A percentile compares a stretch with the other conserved stretches of the same genome.
Evolutionary conservation across 2,329 filamentous ascomycete species (phyloP).

Genomic region (Aureobasidium pullulans): DNA sequence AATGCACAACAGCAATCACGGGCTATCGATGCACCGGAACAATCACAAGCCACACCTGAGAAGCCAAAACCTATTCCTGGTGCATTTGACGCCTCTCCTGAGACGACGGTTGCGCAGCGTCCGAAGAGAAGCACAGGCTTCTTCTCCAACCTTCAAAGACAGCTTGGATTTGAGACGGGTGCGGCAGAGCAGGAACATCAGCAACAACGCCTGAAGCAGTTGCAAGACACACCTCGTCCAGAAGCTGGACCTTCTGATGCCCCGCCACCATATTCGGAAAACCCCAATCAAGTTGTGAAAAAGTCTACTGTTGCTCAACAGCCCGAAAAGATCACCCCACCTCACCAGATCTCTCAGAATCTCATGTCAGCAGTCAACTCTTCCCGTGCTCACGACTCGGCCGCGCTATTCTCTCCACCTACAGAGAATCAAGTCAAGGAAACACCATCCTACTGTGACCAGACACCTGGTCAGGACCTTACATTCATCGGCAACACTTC

Average conservation of each 20-base stretch:
- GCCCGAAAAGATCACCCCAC: conserved; percentile 31
- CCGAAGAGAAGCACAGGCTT: conserved; percentile 45
- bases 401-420: conserved; percentile 64
- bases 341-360: conserved; percentile 55
- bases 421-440: conserved; percentile 68
- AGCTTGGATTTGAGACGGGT: conserved; percentile 57
- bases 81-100: conserved; percentile 59
- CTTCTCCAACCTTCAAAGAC: conserved; percentile 61
- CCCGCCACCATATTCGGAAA: conserved; percentile 27
- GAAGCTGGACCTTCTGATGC: conserved; percentile 17
- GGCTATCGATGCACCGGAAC: background rate
- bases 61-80: conserved; percentile 58
- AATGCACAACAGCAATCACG: conserved; percentile 6
- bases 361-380: conserved; percentile 71
- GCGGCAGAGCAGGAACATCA: conserved; percentile 32
- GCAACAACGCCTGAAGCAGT: conserved; percentile 24
- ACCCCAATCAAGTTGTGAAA: conserved; percentile 13
- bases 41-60: conserved; percentile 20
- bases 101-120: conserved; percentile 25
- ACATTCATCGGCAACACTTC: conserved; percentile 61
- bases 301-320: conserved; percentile 23
- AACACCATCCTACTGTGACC: conserved; percentile 75
- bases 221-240: background rate
- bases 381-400: conserved; percentile 68
- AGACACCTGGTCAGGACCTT: conserved; percentile 65